A percentile compares a stretch with the other conserved stretches of the same genome.
These are phyloP conservation scores for Cystobasidium slooffiae DNA, from an alignment of 1,284 basidiomycete genomes.

Conservation along the genomic window DNA sequence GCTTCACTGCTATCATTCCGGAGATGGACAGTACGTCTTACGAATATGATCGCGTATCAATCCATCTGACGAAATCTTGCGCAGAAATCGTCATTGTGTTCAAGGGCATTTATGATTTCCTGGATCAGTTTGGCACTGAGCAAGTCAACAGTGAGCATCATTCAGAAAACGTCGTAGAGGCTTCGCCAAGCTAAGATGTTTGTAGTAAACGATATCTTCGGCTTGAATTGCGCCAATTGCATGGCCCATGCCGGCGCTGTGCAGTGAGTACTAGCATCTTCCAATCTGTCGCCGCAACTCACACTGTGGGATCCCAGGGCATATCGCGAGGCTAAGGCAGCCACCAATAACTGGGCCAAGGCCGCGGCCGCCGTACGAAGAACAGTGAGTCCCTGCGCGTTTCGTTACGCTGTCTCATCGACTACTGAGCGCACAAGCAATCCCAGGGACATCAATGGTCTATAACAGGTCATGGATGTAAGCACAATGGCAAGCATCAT, in stretches of 20 bases:
- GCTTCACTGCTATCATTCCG: constrained; percentile 49
- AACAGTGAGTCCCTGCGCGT: constrained; percentile 25
- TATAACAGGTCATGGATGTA: constrained; percentile 50
- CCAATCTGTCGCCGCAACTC: neutral
- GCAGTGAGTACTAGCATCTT: neutral
- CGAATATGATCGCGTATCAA: neutral
- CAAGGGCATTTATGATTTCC: constrained; percentile 46
- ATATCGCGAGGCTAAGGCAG: constrained; percentile 51
- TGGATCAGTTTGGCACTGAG: constrained; percentile 40
- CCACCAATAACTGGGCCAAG: constrained; percentile 51
- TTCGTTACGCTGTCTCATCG: neutral
- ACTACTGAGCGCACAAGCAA: neutral
- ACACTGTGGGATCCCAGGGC: constrained; percentile 26
- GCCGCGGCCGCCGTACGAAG: constrained; percentile 46
- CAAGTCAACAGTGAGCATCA: constrained; percentile 10
- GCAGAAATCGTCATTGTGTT: constrained; percentile 44
- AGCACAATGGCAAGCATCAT: neutral
- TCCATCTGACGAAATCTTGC: neutral
- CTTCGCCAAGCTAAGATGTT: neutral
- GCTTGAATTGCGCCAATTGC: constrained; percentile 48
- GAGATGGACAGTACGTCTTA: constrained; percentile 53
- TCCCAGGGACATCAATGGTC: constrained; percentile 49
- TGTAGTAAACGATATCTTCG: constrained; percentile 44
- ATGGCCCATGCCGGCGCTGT: constrained; percentile 50
- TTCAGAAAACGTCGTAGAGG: no score